These are phyloP conservation scores for Scedosporium aurantiacum DNA, from an alignment of 2,329 filamentous ascomycete species.

Conservation along the genomic window DNA sequence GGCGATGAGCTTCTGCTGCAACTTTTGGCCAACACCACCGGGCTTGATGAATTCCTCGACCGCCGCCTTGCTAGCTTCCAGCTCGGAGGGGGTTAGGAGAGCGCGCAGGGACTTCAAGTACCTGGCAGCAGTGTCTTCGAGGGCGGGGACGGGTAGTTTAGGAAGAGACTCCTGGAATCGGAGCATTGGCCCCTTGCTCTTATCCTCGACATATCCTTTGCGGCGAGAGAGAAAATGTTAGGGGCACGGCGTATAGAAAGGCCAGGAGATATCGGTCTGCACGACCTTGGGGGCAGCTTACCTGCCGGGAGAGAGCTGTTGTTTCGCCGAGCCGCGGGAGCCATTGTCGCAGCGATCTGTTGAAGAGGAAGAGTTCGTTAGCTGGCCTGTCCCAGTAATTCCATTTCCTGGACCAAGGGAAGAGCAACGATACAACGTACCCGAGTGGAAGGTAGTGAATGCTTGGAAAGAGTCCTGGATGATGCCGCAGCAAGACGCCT, in stretches of 20 bases:
- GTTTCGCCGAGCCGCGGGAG: slow-evolving; percentile 38
- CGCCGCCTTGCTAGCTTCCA: slow-evolving; percentile 64
- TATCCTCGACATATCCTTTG: slow-evolving; percentile 68
- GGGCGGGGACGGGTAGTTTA: slow-evolving; percentile 64
- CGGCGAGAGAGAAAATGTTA: slow-evolving; percentile 6
- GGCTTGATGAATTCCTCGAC: slow-evolving; percentile 82
- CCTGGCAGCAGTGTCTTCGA: slow-evolving; percentile 69
- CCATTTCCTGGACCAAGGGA: not conserved
- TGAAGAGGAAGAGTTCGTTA: slow-evolving; percentile 7
- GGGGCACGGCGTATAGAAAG: not conserved
- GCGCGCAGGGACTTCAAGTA: slow-evolving; percentile 75
- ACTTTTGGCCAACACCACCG: slow-evolving; percentile 68
- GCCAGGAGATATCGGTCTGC: not conserved
- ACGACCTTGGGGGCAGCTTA: slow-evolving; percentile 15
- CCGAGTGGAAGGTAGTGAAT: not conserved
- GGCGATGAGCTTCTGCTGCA: slow-evolving; percentile 80
- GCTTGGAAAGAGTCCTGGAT: not conserved
- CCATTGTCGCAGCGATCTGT: slow-evolving; percentile 35
- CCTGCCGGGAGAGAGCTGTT: slow-evolving; percentile 47
- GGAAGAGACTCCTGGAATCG: slow-evolving; percentile 81
- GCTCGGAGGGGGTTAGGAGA: slow-evolving; percentile 57
- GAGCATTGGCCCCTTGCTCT: slow-evolving; percentile 68
- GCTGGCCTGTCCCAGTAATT: not conserved
- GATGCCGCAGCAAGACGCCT: slow-evolving; percentile 5
- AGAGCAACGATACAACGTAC: not conserved